Conservation (phyloP, 164 flowering plant species). For the Tetrastigma voinierianum region DNA sequence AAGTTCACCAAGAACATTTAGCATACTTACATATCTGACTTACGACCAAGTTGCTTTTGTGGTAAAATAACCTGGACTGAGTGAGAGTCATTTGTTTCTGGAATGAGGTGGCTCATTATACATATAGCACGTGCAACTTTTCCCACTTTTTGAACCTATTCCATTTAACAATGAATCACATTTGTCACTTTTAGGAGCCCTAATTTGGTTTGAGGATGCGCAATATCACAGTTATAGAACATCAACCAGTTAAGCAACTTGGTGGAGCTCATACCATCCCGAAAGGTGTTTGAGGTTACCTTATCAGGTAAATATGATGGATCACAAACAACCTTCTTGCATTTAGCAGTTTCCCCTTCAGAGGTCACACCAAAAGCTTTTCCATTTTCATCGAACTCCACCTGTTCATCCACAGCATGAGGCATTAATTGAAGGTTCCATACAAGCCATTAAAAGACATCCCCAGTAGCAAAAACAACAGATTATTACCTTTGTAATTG, state of each 20-base stretch:
- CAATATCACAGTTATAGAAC: not conserved
- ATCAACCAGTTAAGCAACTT: not conserved
- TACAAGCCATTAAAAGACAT: not conserved
- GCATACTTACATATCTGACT: slow-evolving; percentile 82
- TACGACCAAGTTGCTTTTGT: slow-evolving; percentile 95
- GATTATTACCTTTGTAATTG: not conserved
- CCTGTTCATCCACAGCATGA: slow-evolving; percentile 36
- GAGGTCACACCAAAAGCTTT: slow-evolving; percentile 88
- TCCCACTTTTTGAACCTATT: slow-evolving; percentile 82
- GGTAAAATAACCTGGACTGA: slow-evolving; percentile 92
- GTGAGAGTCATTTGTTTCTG: slow-evolving; percentile 80
- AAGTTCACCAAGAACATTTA: not conserved
- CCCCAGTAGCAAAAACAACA: not conserved
- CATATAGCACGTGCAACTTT: slow-evolving; percentile 94
- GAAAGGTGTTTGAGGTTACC: slow-evolving; percentile 31
- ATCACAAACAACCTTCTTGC: slow-evolving; percentile 98
- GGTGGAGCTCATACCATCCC: not conserved
- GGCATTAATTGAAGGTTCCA: not conserved
- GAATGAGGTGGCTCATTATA: slow-evolving; percentile 96
- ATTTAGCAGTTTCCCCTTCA: slow-evolving; percentile 96
- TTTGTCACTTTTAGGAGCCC: not conserved
- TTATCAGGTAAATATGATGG: slow-evolving; percentile 88
- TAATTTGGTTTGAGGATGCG: not conserved
- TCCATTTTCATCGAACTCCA: slow-evolving; percentile 75
- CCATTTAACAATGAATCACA: not conserved